Base-by-base conservation (phyloP, 2,329 filamentous ascomycete genomes). In the Botryotinia convoluta region DNA sequence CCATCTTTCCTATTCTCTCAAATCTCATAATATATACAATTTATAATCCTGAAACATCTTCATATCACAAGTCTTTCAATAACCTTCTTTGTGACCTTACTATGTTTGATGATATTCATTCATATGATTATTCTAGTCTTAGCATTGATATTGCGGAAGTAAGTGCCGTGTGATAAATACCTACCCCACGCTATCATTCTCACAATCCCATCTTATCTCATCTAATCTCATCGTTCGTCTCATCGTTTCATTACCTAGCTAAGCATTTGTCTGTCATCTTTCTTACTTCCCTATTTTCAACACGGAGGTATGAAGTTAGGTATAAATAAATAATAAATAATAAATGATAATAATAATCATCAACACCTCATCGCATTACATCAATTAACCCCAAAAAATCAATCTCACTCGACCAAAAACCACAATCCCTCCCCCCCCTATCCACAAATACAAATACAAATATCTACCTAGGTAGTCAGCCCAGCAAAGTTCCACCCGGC, bases 161-260 rank as follows among this genome's bases (percentile, higher is more conserved):
- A 51, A 51, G 45, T 48, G 22, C 45, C 12, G 22, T 51, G 48
- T 51, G 48, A 26, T 51, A 12, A 14, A 51, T 51, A 37, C 5
- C 12, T 42, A 20, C 45, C 70, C 45, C 70, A 62, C 60, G 26
- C 14, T 29, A 42, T 62, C 59, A 45, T 45, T n/a, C 12, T 51
- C 22, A 63, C 22, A 54, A 68, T 54, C 62, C 42, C 48, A 73
- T 70, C 68, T 61, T 39, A 61, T 61, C 70, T 67, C 45, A 69
- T 73, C 64, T 51, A 22, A 48, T 22, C 32, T 45, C 44, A 45
- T 45, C 44, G 20, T 45, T 22, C 44, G 20, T 45, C 3, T 44
- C 42, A 44, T 44, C 37, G 37, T 39, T 7, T 51, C 48, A n/a
- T 51, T 45, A 35, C 4, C 35, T 42, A 51, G 26, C 22, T n/a